Evolutionary conservation across 768 basidiomycete genomes (phyloP), one percentile per base, ranked within the genome.

Genomic region (Suillus brevipes): DNA sequence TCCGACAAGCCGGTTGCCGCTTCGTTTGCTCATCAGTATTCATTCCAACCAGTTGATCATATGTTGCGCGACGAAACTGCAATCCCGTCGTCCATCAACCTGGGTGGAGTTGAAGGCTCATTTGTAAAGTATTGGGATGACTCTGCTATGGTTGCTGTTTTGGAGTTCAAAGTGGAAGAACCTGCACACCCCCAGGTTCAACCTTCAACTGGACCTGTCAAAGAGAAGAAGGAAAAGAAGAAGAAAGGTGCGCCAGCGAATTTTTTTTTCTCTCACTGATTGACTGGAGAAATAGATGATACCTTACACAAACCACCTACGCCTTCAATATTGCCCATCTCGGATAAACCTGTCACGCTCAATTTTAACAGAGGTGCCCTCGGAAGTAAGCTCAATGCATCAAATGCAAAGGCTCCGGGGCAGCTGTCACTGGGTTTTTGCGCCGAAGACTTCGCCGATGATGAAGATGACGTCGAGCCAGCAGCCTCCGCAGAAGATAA

Each of bases 91-190:
- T 89, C 92, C 2, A 69, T 81, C 31, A 84, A 81, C 65, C 80
- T 94, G 8, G 93, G 93, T 34, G 90, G 91, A 16, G 81, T 82
- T 31, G 90, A 92, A 69, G 87, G 85, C 49, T 79, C 83, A 8
- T 93, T 89, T 86, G 89, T 93, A 28, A 82, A 88, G 64, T 99
- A 99, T 75, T 97, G 97, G 95, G 96, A 98, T 69, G 94, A 96
- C 71, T 85, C 81, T 40, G 90, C 92, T 1, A 90, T 87, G 1
- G 84, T 88, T 31, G 88, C 89, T 40, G 84, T 90, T 14, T 78
- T 93, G 55, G 90, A 91, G 69, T 94, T 94, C 72, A 86, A 92
- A 72, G 91, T 92, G 6, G 89, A 91, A 63, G 83, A 87, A 70
- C 79, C 85, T 18, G 71, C 71, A 0, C 82, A 83, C 31, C 73